Percentiles rank a stretch among this genome's conserved stretches.
phyloP scores from a whole-genome alignment of 495 filamentous ascomycete genomes.

The Astrocystis sublimbata region DNA sequence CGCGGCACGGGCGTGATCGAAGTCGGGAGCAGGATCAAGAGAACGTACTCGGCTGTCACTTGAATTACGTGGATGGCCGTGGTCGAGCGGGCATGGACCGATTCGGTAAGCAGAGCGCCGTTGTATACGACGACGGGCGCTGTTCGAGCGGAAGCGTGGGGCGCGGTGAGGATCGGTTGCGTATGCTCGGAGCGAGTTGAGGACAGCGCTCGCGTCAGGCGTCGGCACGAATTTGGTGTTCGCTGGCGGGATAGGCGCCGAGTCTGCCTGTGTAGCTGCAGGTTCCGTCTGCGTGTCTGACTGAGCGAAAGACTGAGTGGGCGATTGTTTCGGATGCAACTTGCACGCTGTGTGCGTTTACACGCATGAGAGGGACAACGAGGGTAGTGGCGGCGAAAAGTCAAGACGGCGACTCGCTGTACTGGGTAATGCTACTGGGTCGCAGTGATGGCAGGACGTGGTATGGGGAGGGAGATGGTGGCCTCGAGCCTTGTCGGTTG shows the following conservation, averaged over 20 bases:
- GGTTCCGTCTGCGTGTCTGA: too few relatives aligned
- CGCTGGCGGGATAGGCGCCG: slow-evolving; percentile 1
- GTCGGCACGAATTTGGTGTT: neutral
- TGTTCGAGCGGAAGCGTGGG: neutral
- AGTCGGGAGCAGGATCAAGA: neutral
- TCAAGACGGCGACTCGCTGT: neutral
- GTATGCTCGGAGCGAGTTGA: neutral
- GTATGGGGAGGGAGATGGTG: neutral
- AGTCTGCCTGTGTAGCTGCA: too few relatives aligned
- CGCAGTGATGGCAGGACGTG: neutral
- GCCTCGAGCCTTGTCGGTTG: too few relatives aligned
- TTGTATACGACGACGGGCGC: neutral
- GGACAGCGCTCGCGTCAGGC: slow-evolving; percentile 8
- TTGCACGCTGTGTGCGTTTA: too few relatives aligned
- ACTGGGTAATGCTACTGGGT: neutral
- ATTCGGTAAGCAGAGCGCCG: neutral
- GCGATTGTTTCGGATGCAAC: slow-evolving; percentile 14
- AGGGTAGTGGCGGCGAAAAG: slow-evolving; percentile 5
- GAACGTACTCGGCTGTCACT: too few relatives aligned
- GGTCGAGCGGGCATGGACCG: neutral
- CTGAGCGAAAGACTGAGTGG: too few relatives aligned
- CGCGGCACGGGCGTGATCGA: neutral
- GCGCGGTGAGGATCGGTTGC: neutral
- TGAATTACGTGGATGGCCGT: neutral
- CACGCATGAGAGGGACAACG: too few relatives aligned